phyloP scores from a whole-genome alignment of 495 filamentous ascomycete species.

The Penicillium diatomitis region DNA sequence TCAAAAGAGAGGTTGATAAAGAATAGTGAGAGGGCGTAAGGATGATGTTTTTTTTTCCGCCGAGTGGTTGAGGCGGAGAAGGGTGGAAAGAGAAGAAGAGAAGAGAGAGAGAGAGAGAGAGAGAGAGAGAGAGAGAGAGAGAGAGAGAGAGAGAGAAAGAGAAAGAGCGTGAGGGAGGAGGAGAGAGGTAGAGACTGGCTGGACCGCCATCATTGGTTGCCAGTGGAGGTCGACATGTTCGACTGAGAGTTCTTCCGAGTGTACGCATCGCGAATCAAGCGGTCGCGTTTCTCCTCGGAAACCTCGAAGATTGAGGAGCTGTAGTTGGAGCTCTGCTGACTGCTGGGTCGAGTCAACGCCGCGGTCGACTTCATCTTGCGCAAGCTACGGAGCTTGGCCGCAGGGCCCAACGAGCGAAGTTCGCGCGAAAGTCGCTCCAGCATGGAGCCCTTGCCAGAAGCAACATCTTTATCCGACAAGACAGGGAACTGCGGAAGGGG shows the following conservation, averaged over 20 bases:
- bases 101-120: background rate
- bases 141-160: constrained; percentile 4
- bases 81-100: constrained; percentile 2
- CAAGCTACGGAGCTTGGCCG: constrained; percentile 23
- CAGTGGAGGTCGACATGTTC: constrained; percentile 16
- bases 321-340: constrained; percentile 17
- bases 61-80: constrained; percentile 1
- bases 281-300: constrained; percentile 39
- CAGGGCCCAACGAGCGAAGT: constrained; percentile 39
- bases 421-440: constrained; percentile 53
- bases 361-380: constrained; percentile 44
- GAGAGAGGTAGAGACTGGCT: background rate
- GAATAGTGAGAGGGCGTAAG: background rate
- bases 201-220: background rate
- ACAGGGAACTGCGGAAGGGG: constrained; percentile 36
- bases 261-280: constrained; percentile 40
- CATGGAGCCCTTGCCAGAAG: constrained; percentile 35
- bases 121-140: background rate
- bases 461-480: constrained; percentile 8
- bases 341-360: constrained; percentile 22
- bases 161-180: background rate
- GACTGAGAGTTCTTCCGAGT: constrained; percentile 31
- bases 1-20: background rate
- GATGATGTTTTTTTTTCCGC: background rate
- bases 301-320: constrained; percentile 34